These are phyloP conservation scores for Ceratocystis harringtonii DNA, from an alignment of 2,329 filamentous ascomycete genomes.

Conservation along the genomic window DNA sequence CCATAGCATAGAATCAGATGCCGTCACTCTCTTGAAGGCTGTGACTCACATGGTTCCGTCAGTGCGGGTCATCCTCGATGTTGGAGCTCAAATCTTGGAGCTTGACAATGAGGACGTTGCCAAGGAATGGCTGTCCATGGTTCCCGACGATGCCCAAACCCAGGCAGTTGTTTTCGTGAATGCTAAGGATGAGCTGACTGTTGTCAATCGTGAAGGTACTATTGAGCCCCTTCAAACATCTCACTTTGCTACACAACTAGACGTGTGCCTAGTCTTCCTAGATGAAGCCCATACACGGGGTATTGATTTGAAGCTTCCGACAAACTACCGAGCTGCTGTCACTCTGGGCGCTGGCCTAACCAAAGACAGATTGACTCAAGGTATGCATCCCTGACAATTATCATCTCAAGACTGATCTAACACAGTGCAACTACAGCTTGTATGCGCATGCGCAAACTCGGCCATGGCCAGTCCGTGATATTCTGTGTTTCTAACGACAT, in stretches of 20 bases:
- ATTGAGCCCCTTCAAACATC: constrained; percentile 41
- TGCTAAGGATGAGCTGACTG: constrained; percentile 34
- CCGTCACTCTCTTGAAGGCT: constrained; percentile 30
- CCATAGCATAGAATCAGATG: constrained; percentile 21
- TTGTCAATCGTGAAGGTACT: constrained; percentile 34
- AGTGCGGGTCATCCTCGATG: constrained; percentile 50
- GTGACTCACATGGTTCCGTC: constrained; percentile 27
- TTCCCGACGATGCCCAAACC: neutral
- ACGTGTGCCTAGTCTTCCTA: constrained; percentile 49
- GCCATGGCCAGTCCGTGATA: constrained; percentile 47
- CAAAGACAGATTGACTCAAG: constrained; percentile 56
- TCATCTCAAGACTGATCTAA: neutral
- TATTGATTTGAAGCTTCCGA: constrained; percentile 49
- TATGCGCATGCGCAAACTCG: constrained; percentile 57
- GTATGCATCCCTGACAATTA: constrained; percentile 26
- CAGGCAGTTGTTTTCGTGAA: constrained; percentile 21
- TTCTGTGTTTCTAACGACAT: constrained; percentile 49
- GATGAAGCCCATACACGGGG: constrained; percentile 58
- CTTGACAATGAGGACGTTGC: constrained; percentile 42
- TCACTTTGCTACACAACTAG: constrained; percentile 39
- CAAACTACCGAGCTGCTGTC: constrained; percentile 45
- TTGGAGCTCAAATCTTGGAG: constrained; percentile 56
- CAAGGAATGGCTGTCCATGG: constrained; percentile 34
- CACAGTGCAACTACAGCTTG: constrained; percentile 32
- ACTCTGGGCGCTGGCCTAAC: constrained; percentile 50